Evolutionary conservation across 129 eudicot species (phyloP).

Genomic region (Calendula officinalis): DNA sequence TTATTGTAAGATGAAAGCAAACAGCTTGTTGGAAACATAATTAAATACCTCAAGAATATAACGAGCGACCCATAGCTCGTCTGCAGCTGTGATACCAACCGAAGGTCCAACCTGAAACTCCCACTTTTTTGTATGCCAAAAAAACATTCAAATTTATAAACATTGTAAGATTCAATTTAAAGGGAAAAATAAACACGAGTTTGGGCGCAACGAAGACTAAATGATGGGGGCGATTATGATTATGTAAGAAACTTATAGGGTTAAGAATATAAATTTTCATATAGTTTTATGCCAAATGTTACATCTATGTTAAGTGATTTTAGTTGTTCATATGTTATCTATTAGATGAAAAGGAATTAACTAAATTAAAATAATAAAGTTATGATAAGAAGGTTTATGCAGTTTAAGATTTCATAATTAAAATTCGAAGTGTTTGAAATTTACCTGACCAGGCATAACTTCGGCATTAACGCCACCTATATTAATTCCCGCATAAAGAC

Average conservation of each 20-base stretch:
- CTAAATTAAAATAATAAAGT: not conserved
- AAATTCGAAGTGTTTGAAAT: not conserved
- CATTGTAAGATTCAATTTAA: too few species aligned
- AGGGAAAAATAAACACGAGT: too few species aligned
- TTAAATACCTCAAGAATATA: slow-evolving; percentile 75
- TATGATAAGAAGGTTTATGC: not conserved
- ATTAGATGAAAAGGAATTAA: too few species aligned
- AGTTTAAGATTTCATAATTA: not conserved
- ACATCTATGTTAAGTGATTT: too few species aligned
- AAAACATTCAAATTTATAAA: not conserved
- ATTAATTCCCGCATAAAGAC: slow-evolving; percentile 80
- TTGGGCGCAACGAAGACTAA: too few species aligned
- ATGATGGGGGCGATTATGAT: too few species aligned
- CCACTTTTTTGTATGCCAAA: slow-evolving; percentile 51
- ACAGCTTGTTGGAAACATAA: not conserved
- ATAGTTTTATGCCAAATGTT: too few species aligned
- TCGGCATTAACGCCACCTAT: slow-evolving; percentile 80
- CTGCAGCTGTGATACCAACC: slow-evolving; percentile 80
- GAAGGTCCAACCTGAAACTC: slow-evolving; percentile 92
- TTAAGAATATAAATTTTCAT: too few species aligned
- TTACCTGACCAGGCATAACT: slow-evolving; percentile 91
- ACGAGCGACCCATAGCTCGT: slow-evolving; percentile 88
- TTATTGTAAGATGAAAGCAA: not conserved
- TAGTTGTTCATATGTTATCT: too few species aligned
- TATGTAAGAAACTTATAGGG: too few species aligned